These are phyloP conservation scores for Trichoderma aggressivum DNA, from an alignment of 2,329 filamentous ascomycete genomes.

Conservation along the genomic window DNA sequence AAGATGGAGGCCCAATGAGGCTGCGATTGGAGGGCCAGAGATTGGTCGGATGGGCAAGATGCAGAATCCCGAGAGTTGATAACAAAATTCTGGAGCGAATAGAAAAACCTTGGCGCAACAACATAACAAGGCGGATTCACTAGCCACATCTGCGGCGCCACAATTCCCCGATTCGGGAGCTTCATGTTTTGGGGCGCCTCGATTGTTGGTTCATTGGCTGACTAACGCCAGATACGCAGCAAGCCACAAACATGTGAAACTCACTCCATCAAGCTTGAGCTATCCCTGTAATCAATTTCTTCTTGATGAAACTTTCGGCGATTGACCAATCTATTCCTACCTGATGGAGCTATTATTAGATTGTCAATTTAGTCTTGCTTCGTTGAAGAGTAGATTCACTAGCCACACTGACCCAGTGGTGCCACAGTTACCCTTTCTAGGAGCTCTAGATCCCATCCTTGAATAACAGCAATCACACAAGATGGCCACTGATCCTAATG, in stretches of 20 bases:
- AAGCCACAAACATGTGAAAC: background rate
- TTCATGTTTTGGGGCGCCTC: background rate
- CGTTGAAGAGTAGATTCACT: background rate
- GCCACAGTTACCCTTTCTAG: background rate
- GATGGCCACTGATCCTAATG: too few relatives aligned
- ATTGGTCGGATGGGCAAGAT: background rate
- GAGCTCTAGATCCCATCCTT: too few relatives aligned
- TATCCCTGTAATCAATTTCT: background rate
- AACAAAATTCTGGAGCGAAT: conserved; percentile 7
- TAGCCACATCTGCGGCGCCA: conserved; percentile 12
- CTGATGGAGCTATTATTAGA: background rate
- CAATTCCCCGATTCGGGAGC: background rate
- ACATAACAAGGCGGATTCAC: background rate
- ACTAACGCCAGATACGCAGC: background rate
- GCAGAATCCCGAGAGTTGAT: background rate
- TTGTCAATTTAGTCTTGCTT: background rate
- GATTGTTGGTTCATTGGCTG: background rate
- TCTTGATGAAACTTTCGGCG: background rate
- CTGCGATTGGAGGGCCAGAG: background rate
- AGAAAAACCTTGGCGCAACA: conserved; percentile 9
- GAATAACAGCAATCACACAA: too few relatives aligned
- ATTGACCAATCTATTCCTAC: background rate
- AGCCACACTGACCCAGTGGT: background rate
- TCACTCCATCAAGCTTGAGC: background rate
- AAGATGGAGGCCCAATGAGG: background rate